A percentile compares a stretch with the other conserved stretches of the same genome.
phyloP scores from a whole-genome alignment of 1,284 basidiomycete genomes.

The Erythrobasidium hasegawianum region DNA sequence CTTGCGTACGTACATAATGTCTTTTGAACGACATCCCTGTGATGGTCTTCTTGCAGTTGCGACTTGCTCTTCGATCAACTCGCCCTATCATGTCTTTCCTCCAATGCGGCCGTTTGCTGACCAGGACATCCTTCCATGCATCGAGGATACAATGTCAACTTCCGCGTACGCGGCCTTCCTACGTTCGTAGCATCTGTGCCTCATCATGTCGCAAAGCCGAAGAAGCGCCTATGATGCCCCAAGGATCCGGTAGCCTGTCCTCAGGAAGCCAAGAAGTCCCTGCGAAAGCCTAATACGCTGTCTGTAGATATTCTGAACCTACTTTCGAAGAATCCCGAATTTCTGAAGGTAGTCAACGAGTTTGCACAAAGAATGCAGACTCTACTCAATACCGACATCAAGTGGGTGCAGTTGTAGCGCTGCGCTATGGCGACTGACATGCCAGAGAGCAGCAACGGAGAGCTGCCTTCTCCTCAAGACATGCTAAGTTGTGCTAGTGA shows the following conservation, averaged over 20 bases:
- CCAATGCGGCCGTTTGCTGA: too few relatives aligned
- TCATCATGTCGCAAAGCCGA: slow-evolving; percentile 7
- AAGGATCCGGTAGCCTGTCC: slow-evolving; percentile 5
- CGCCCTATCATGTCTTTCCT: too few relatives aligned
- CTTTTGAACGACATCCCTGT: too few relatives aligned
- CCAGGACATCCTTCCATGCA: too few relatives aligned
- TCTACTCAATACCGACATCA: slow-evolving; percentile 18
- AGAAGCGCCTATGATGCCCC: slow-evolving; percentile 23
- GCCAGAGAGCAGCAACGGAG: slow-evolving; percentile 7
- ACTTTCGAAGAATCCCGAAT: slow-evolving; percentile 25
- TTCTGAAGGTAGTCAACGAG: slow-evolving; percentile 7
- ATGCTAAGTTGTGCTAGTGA: slow-evolving; percentile 27
- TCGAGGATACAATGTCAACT: too few relatives aligned
- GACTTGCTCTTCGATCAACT: too few relatives aligned
- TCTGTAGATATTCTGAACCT: slow-evolving; percentile 26
- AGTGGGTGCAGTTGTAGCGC: too few relatives aligned
- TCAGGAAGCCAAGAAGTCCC: too few relatives aligned
- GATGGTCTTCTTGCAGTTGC: too few relatives aligned
- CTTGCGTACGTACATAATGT: too few relatives aligned
- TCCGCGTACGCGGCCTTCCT: too few relatives aligned
- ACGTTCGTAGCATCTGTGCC: not conserved
- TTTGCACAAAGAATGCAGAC: slow-evolving; percentile 30
- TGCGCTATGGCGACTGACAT: too few relatives aligned
- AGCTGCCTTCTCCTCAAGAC: slow-evolving; percentile 16
- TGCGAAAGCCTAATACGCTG: not conserved